Evolutionary conservation across 2,329 filamentous ascomycete genomes (phyloP), one percentile per base, ranked within the genome.

Genomic region (Epichloe gansuensis): DNA sequence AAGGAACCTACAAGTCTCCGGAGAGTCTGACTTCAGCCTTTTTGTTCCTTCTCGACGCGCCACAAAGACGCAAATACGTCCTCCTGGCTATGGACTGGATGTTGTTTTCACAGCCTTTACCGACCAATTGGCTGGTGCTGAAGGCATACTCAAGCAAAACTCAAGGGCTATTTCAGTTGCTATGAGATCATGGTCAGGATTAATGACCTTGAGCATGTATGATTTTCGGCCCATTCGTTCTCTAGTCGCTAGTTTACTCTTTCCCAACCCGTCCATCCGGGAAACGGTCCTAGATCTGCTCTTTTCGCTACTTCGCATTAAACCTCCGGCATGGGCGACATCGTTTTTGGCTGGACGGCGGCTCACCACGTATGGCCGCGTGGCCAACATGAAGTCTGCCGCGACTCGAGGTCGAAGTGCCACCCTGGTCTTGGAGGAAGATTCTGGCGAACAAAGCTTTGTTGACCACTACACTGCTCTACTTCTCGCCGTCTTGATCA

Each of bases 341-440:
- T 94, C 91, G 0, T 98, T 95, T 65, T 78, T 98, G 46, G 93
- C 94, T 38, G 94, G 93, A 7, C 81, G 93, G 58, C 79, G 94
- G 55, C 74, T 98, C 46, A 98, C 94, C 0, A 98, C 93, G 0
- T 98, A 98, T 66, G 91, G 91, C n/a, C 81, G 94, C 61, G 91
- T 97, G 39, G 83, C 89, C 7, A 93, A 89, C 55, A 72, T 97
- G 50, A 89, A 88, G 59, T 76, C 83, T 1, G 75, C 82, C 31
- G 68, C 70, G 7, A 65, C 63, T 13, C 78, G 77, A 55, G 70
- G 72, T 23, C 65, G 74, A 45, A 72, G 77, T 23, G 65, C 73
- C 7, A 74, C 75, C 53, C 69, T 77, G 39, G 77, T 80, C 37
- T 73, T 77, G 21, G 81, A 87, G 43, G 86, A 88, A 52, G 75